Conservation (phyloP, 2,329 filamentous ascomycete species). For the Coniochaeta hoffmannii region DNA sequence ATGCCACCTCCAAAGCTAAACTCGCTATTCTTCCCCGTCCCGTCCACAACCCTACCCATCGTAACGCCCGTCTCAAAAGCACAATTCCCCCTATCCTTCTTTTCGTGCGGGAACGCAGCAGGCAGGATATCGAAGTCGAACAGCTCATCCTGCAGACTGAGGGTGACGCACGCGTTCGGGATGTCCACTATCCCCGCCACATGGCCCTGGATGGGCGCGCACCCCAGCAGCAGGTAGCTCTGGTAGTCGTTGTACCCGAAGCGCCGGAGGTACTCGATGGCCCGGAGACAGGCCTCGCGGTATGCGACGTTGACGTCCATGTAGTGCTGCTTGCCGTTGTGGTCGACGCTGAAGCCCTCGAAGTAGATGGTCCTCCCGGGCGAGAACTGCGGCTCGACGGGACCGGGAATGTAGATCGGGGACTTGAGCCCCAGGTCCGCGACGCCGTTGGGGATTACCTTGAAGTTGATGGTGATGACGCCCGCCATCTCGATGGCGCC, state of each 20-base stretch:
- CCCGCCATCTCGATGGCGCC: conserved; percentile 94
- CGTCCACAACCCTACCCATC: conserved; percentile 34
- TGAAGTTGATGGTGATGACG: conserved; percentile 83
- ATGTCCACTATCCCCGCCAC: conserved; percentile 87
- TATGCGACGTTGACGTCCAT: conserved; percentile 83
- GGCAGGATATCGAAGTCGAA: conserved; percentile 90
- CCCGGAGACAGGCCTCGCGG: conserved; percentile 66
- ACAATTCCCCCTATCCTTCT: conserved; percentile 61
- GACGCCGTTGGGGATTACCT: conserved; percentile 76
- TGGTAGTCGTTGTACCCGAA: conserved; percentile 70
- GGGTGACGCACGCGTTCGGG: conserved; percentile 83
- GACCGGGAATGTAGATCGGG: conserved; percentile 79
- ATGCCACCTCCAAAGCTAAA: conserved; percentile 43
- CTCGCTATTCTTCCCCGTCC: conserved; percentile 36
- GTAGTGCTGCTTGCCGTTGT: conserved; percentile 83
- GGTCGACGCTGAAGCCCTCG: conserved; percentile 85
- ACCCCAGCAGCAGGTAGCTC: conserved; percentile 77
- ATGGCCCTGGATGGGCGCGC: conserved; percentile 81
- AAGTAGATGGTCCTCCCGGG: conserved; percentile 78
- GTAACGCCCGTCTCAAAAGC: conserved; percentile 49
- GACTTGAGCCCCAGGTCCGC: conserved; percentile 68
- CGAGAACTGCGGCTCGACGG: conserved; percentile 82
- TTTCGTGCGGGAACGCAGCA: conserved; percentile 33
- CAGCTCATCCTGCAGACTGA: conserved; percentile 86
- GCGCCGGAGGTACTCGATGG: conserved; percentile 71